phyloP scores from a whole-genome alignment of 202 grass and related monocot genomes.

The Eragrostis tef region DNA sequence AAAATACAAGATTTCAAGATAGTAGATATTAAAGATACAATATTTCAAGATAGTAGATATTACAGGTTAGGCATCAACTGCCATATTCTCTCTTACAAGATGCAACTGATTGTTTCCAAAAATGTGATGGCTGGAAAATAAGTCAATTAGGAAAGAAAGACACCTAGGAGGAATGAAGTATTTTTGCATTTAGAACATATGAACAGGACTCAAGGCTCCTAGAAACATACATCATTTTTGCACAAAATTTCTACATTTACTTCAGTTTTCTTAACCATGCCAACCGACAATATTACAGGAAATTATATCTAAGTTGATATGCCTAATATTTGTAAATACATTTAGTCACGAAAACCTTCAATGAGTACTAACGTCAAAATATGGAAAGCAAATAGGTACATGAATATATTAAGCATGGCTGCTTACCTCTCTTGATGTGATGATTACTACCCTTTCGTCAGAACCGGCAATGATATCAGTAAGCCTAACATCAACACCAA shows the following conservation, averaged over 20 bases:
- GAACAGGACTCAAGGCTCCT: not conserved
- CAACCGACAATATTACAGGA: not conserved
- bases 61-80: not conserved
- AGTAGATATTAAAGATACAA: not conserved
- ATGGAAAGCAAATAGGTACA: not conserved
- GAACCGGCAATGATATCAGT: slow-evolving; percentile 74
- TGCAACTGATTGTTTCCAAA: not conserved
- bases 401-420: slow-evolving; percentile 17
- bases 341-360: slow-evolving; percentile 2
- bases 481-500: slow-evolving; percentile 88
- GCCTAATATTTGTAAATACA: not conserved
- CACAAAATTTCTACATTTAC: not conserved
- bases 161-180: not conserved
- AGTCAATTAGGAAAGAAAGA: not conserved
- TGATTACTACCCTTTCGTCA: slow-evolving; percentile 70
- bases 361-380: not conserved
- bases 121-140: not conserved
- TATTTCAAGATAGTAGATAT: not conserved
- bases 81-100: not conserved
- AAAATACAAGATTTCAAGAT: not conserved
- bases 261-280: slow-evolving; percentile 6
- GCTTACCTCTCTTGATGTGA: slow-evolving; percentile 89
- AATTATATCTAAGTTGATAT: not conserved
- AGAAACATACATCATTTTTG: not conserved
- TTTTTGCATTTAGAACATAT: not conserved